A percentile compares a stretch with the other conserved stretches of the same genome.
Conservation (phyloP, 2,329 filamentous ascomycete genomes). For the Aspergillus luchuensis region DNA sequence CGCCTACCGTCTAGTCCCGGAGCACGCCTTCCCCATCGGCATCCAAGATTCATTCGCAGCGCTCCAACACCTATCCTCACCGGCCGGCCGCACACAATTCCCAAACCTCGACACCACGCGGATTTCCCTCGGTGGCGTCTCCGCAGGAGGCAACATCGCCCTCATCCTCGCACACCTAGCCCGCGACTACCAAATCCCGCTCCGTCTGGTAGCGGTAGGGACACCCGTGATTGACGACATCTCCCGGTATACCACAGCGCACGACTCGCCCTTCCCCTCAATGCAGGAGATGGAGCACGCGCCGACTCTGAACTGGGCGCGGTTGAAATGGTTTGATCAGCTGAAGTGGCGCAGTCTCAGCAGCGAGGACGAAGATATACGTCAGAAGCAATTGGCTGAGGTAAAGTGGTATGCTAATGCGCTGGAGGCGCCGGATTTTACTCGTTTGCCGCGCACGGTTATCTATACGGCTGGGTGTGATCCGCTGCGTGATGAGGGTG, state of each 20-base stretch:
- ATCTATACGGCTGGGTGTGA: slow-evolving; percentile 50
- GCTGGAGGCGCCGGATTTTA: slow-evolving; percentile 40
- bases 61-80: slow-evolving; percentile 43
- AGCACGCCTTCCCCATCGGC: slow-evolving; percentile 52
- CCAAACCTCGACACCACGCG: slow-evolving; percentile 39
- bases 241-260: slow-evolving; percentile 37
- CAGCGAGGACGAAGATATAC: slow-evolving; percentile 13
- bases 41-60: slow-evolving; percentile 54
- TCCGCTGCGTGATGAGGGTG: slow-evolving; percentile 53
- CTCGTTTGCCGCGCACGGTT: slow-evolving; percentile 40
- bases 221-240: slow-evolving; percentile 48
- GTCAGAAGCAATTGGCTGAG: slow-evolving; percentile 24
- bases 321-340: slow-evolving; percentile 46
- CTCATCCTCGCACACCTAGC: slow-evolving; percentile 41
- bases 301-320: slow-evolving; percentile 49
- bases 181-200: slow-evolving; percentile 41
- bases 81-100: slow-evolving; percentile 41
- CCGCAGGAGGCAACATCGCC: slow-evolving; percentile 38
- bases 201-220: slow-evolving; percentile 44
- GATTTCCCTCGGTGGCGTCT: slow-evolving; percentile 51
- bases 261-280: slow-evolving; percentile 45
- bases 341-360: slow-evolving; percentile 35
- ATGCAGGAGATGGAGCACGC: slow-evolving; percentile 48
- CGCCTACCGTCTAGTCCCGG: slow-evolving; percentile 56
- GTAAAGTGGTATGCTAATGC: slow-evolving; percentile 38